Conservation (phyloP, 805 yeast genomes). For the Blastobotrys attinorum region DNA sequence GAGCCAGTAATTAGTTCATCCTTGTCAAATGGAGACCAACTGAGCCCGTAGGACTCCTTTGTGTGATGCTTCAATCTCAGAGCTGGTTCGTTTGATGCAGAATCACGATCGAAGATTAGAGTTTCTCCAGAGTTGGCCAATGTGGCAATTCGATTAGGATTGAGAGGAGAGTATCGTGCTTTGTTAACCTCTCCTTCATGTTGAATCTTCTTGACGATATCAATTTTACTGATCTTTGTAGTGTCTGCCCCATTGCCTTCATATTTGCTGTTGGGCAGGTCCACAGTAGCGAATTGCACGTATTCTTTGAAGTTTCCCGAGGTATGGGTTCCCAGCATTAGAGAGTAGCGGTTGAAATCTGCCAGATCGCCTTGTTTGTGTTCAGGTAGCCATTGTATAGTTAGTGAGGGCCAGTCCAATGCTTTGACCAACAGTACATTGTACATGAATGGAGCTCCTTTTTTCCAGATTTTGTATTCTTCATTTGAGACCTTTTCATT, state of each 20-base stretch:
- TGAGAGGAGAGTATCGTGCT: constrained; percentile 45
- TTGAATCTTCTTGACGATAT: constrained; percentile 42
- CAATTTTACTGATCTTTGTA: constrained; percentile 26
- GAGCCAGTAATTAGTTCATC: constrained; percentile 57
- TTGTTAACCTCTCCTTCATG: constrained; percentile 65
- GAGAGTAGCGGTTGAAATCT: constrained; percentile 32
- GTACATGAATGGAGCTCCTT: constrained; percentile 51
- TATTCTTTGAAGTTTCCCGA: constrained; percentile 46
- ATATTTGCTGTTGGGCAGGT: constrained; percentile 24
- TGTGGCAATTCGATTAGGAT: constrained; percentile 43
- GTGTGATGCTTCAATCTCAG: constrained; percentile 36
- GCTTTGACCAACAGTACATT: constrained; percentile 48
- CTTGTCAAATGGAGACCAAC: constrained; percentile 46
- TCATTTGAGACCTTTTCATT: constrained; percentile 21
- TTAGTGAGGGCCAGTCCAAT: constrained; percentile 52
- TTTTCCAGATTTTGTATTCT: constrained; percentile 56
- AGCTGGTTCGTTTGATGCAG: constrained; percentile 10
- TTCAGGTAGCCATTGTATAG: constrained; percentile 58
- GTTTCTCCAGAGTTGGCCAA: constrained; percentile 38
- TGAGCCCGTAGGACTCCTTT: constrained; percentile 61
- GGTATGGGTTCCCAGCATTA: constrained; percentile 61
- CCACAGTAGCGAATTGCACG: constrained; percentile 33
- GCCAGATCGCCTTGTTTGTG: constrained; percentile 23
- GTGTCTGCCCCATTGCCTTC: constrained; percentile 3
- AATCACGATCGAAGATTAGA: constrained; percentile 23